These are phyloP conservation scores for Mycena rosella DNA, from an alignment of 768 basidiomycete species.

Conservation along the genomic window DNA sequence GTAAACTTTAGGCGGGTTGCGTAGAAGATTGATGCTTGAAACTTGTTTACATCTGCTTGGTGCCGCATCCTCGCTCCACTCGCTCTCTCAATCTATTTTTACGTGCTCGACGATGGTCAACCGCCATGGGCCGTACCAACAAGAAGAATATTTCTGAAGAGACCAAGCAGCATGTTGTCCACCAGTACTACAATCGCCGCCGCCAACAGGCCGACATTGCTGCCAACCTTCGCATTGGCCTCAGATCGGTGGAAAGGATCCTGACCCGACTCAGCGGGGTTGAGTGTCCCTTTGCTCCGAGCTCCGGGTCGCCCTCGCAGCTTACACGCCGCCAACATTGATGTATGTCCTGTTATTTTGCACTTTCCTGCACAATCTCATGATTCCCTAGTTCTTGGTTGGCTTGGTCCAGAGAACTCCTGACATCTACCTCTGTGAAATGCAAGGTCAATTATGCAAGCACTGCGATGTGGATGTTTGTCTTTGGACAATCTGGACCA, in stretches of 20 bases:
- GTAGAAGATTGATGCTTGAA: background rate
- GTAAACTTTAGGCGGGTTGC: background rate
- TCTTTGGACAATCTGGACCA: constrained; percentile 29
- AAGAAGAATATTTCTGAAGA: constrained; percentile 10
- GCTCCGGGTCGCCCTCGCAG: background rate
- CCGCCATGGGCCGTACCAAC: constrained; percentile 12
- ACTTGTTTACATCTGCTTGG: background rate
- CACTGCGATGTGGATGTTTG: constrained; percentile 26
- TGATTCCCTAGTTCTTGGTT: constrained; percentile 34
- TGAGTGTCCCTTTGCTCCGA: constrained; percentile 1
- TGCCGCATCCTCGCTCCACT: background rate
- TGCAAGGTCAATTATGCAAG: constrained; percentile 20
- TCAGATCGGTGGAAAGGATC: constrained; percentile 3
- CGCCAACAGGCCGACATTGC: constrained; percentile 12
- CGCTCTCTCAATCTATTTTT: background rate
- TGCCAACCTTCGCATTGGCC: constrained; percentile 5
- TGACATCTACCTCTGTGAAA: constrained; percentile 39
- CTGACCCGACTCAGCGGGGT: background rate
- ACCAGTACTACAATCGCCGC: constrained; percentile 1
- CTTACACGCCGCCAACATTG: background rate
- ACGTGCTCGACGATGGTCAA: background rate
- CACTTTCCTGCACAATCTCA: background rate
- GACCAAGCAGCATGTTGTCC: constrained; percentile 9
- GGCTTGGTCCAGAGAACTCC: constrained; percentile 36
- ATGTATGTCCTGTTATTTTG: background rate